phyloP scores from a whole-genome alignment of 2,329 filamentous ascomycete species.

The Ophiostoma australiae region DNA sequence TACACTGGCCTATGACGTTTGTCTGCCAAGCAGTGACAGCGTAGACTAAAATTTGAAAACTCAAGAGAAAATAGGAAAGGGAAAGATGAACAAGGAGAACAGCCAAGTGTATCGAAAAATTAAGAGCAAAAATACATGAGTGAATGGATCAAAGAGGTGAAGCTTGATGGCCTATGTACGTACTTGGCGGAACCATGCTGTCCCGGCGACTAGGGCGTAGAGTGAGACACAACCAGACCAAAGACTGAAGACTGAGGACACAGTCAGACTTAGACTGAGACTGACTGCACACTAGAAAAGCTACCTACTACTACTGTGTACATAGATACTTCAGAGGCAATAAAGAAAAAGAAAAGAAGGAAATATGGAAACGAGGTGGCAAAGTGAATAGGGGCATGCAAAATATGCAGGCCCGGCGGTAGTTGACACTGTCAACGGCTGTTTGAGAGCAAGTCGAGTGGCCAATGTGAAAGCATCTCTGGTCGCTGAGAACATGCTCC shows the following conservation, averaged over 20 bases:
- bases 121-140: neutral
- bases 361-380: neutral
- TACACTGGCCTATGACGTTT: neutral
- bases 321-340: neutral
- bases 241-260: neutral
- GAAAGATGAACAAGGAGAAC: neutral
- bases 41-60: neutral
- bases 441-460: neutral
- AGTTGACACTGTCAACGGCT: slow-evolving; percentile 1
- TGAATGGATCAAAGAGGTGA: no score
- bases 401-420: neutral
- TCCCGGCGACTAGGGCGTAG: neutral
- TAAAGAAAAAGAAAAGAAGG: neutral
- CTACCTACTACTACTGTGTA: no score
- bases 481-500: no score
- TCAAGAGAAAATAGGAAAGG: neutral
- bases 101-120: neutral
- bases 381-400: slow-evolving; percentile 3
- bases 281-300: neutral
- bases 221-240: neutral
- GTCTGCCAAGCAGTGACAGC: neutral
- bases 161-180: neutral
- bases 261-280: neutral
- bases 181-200: neutral
- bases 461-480: neutral